Percentiles rank a stretch among this genome's conserved stretches.
Conservation (phyloP, 164 flowering plant genomes). For the Taxillus chinensis region DNA sequence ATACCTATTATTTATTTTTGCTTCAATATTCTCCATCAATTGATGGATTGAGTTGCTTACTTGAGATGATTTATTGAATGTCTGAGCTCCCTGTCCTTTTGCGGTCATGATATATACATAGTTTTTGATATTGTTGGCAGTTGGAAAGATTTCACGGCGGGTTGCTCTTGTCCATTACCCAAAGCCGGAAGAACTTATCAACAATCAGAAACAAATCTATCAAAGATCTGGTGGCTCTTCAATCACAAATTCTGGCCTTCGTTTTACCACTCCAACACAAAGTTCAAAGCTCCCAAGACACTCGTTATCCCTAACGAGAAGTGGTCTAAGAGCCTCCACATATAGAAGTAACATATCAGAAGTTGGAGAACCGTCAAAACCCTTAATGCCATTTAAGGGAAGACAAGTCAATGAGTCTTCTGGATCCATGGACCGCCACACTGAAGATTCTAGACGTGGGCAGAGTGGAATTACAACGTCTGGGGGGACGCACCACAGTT, state of each 20-base stretch:
- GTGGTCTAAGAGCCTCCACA: conserved; percentile 22
- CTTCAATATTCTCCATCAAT: too few species aligned
- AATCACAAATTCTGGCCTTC: conserved; percentile 16
- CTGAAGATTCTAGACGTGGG: conserved; percentile 31
- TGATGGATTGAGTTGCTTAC: too few species aligned
- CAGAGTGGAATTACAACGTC: conserved; percentile 22
- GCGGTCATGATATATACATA: too few species aligned
- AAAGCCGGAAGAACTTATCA: conserved; percentile 34
- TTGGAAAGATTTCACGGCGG: conserved; percentile 70
- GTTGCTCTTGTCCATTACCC: conserved; percentile 60
- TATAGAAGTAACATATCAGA: conserved; percentile 25
- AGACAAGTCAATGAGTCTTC: conserved; percentile 13
- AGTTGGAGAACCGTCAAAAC: conserved; percentile 18
- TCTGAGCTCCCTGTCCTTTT: too few species aligned
- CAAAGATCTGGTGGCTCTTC: conserved; percentile 19
- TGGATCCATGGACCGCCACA: conserved; percentile 15
- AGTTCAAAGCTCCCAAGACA: conserved; percentile 16
- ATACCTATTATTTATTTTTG: too few species aligned
- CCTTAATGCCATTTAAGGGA: conserved; percentile 16
- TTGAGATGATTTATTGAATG: too few species aligned
- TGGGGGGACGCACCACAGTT: conserved; percentile 17
- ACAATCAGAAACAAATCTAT: conserved; percentile 8
- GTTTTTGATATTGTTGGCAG: conserved; percentile 23
- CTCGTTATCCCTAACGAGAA: conserved; percentile 13
- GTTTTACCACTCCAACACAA: conserved; percentile 17